Evolutionary conservation across 2,329 filamentous ascomycete genomes (phyloP).

Genomic region (Didymellaceae sp.): DNA sequence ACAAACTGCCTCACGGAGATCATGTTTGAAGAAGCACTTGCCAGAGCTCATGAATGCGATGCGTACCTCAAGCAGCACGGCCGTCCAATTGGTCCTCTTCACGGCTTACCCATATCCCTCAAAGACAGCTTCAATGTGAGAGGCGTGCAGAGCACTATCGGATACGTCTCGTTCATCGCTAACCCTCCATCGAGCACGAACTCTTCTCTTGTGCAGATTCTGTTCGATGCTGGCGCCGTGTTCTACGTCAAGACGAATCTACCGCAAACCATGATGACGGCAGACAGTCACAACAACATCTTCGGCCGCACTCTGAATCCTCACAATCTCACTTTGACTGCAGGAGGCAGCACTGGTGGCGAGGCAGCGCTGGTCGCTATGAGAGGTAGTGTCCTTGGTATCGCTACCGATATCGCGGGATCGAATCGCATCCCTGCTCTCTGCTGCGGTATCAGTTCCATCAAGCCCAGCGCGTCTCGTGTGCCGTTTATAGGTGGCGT

Average conservation of each 20-base stretch:
- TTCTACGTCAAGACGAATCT: conserved; percentile 62
- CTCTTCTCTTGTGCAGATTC: conserved; percentile 45
- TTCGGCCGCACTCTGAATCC: conserved; percentile 70
- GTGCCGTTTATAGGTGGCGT: conserved; percentile 49
- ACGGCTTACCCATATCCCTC: conserved; percentile 58
- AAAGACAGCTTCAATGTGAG: conserved; percentile 67
- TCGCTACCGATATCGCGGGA: conserved; percentile 66
- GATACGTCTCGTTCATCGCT: conserved; percentile 58
- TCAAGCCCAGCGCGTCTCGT: conserved; percentile 60
- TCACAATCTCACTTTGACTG: conserved; percentile 63
- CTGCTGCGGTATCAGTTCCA: conserved; percentile 60
- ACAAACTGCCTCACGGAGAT: conserved; percentile 57
- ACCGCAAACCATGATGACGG: conserved; percentile 56
- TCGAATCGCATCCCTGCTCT: conserved; percentile 57
- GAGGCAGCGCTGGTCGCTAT: conserved; percentile 67
- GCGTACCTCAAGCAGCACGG: conserved; percentile 45
- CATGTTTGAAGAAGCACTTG: conserved; percentile 51
- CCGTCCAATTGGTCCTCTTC: conserved; percentile 57
- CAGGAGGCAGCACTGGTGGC: conserved; percentile 71
- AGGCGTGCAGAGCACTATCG: conserved; percentile 64
- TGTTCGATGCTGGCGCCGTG: conserved; percentile 54
- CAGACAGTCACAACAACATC: conserved; percentile 66
- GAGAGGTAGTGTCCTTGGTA: conserved; percentile 64
- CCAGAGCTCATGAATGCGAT: conserved; percentile 49
- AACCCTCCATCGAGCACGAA: conserved; percentile 42